Evolutionary conservation across 345 rosid species (phyloP), one percentile per base, ranked within the genome.

Genomic region (Eucalyptus curtisii): DNA sequence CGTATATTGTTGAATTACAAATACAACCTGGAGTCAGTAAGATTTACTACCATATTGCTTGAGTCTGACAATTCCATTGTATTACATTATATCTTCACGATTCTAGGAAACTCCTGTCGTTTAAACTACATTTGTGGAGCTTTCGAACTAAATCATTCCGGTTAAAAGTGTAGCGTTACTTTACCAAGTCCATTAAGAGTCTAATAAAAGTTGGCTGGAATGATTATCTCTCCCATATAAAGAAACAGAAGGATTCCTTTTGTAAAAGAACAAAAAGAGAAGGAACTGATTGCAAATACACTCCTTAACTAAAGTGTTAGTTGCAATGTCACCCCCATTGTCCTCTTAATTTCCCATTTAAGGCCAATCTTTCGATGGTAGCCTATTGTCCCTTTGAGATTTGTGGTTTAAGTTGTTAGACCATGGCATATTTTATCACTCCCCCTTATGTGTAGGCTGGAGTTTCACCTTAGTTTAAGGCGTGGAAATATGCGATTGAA

Each of bases 341-440:
- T 59, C 55, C 55, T 50, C 55, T 50, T 50, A 50, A 17, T 50
- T 50, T 11, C 2, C 1, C 0, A 59, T 59, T 12, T 0, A 25
- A 59, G 0, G 0, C 31, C 0, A 27, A 25, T 12, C 66, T 59
- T 5, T 57, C 64, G 4, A 59, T 25, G 7, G 14, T 27, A 59
- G 15, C 66, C 59, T 22, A 55, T 55, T 4, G 59, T 55, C 25
- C 5, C 27, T 22, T 20, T 55, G 59, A 55, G 59, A 55, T 22
- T 55, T 55, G 59, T 55, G 59, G 0, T 4, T 20, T 55, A 55
- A 55, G 59, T 4, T 53, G 59, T 53, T 55, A 55, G 0, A 55
- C 4, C 0, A 17, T 3, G 53, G 22, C 4, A 0, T 55, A 55
- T 55, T 55, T 4, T 22, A 55, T 55, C 59, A 55, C 0, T 55